A percentile compares a stretch with the other conserved stretches of the same genome.
Evolutionary conservation across 192 early-diverging fungal genomes (phyloP).

Genomic region (Globomyces pollinis-pini): DNA sequence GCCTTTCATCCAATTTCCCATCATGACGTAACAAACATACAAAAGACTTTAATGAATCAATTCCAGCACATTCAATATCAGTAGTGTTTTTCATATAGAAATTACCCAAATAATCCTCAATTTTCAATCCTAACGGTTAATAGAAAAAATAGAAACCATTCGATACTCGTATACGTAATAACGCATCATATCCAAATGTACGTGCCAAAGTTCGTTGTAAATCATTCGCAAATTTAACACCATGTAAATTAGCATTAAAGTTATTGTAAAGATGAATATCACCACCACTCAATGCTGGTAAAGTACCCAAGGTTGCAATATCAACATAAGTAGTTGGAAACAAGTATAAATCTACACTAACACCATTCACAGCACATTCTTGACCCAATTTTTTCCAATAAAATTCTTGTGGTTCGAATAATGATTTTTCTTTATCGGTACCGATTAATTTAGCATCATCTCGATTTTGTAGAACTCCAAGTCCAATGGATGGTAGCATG

Average conservation of each 20-base stretch:
- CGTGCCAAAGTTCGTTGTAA: constrained; percentile 62
- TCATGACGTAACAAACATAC: constrained; percentile 81
- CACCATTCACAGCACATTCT: constrained; percentile 71
- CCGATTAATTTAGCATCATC: constrained; percentile 86
- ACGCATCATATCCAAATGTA: constrained; percentile 77
- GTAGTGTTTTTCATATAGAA: constrained; percentile 86
- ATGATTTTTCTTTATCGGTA: constrained; percentile 81
- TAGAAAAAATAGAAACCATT: constrained; percentile 59
- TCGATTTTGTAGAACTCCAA: constrained; percentile 76
- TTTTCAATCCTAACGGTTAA: constrained; percentile 50
- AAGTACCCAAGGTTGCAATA: constrained; percentile 71
- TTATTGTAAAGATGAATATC: constrained; percentile 73
- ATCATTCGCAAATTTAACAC: constrained; percentile 63
- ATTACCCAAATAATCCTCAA: constrained; percentile 88
- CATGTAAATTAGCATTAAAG: constrained; percentile 71
- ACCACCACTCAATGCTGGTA: constrained; percentile 82
- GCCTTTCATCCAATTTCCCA: constrained; percentile 73
- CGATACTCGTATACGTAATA: constrained; percentile 84
- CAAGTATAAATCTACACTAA: constrained; percentile 83
- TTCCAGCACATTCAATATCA: constrained; percentile 86
- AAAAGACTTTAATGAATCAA: constrained; percentile 77
- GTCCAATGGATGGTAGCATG: constrained; percentile 76
- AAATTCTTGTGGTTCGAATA: constrained; percentile 79
- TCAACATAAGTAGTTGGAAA: constrained; percentile 79
- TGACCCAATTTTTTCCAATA: constrained; percentile 80